Conservation (phyloP, 75 land plant genomes). For the Cryptomeria japonica region DNA sequence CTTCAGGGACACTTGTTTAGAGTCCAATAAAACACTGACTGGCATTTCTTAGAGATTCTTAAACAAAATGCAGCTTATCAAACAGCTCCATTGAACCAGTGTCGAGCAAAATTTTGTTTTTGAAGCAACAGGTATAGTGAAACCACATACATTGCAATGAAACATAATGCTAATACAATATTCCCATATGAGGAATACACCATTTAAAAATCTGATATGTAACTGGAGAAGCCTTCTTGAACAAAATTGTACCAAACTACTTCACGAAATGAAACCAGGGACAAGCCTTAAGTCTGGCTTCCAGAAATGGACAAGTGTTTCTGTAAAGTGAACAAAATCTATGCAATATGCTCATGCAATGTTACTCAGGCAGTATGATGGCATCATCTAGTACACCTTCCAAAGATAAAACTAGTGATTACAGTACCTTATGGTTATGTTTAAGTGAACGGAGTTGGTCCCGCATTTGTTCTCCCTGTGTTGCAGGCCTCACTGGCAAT, state of each 20-base stretch:
- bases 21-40: not conserved
- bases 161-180: not conserved
- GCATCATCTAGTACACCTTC: not conserved
- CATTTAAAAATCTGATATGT: not conserved
- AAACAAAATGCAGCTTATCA: not conserved
- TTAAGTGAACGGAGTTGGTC: constrained; percentile 78
- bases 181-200: not conserved
- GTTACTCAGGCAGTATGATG: no score
- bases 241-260: not conserved
- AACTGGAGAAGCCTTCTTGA: not conserved
- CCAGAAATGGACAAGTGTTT: not conserved
- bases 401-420: not conserved
- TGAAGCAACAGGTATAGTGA: not conserved
- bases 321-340: not conserved
- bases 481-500: constrained; percentile 72
- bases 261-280: not conserved
- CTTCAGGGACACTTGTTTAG: not conserved
- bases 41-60: not conserved
- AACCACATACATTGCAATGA: not conserved
- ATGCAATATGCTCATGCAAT: no score
- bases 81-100: not conserved
- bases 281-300: not conserved
- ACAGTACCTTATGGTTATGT: constrained; percentile 75
- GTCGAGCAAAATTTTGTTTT: not conserved
- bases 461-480: constrained; percentile 88